phyloP scores from a whole-genome alignment of 225 moss, liverwort and hornwort genomes.

The Asterella californica region DNA sequence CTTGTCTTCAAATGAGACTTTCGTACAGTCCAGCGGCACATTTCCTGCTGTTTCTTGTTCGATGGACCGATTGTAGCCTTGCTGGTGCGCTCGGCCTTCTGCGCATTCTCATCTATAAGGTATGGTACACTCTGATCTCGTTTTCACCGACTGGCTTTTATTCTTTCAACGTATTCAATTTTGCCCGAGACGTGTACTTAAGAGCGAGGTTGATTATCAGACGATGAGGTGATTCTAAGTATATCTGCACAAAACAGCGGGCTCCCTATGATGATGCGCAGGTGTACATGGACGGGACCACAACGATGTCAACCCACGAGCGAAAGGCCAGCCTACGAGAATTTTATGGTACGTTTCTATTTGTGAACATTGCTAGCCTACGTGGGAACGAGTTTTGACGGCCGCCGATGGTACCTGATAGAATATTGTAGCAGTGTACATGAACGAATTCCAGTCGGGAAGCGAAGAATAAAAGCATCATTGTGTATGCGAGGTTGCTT shows the following conservation, averaged over 20 bases:
- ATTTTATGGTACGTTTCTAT: constrained; percentile 67
- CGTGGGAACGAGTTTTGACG: neutral
- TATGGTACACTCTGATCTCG: constrained; percentile 19
- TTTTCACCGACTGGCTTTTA: neutral
- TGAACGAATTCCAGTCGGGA: neutral
- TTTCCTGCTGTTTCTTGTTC: constrained; percentile 86
- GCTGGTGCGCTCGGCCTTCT: constrained; percentile 92
- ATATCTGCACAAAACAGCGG: constrained; percentile 41
- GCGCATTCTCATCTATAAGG: constrained; percentile 97
- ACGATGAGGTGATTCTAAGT: constrained; percentile 31
- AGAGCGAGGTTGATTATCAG: neutral
- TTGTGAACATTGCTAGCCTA: neutral
- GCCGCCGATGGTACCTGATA: neutral
- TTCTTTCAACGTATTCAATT: neutral
- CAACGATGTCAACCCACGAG: constrained; percentile 93
- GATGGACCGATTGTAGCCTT: constrained; percentile 99
- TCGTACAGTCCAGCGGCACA: constrained; percentile 96
- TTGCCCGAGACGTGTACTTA: neutral
- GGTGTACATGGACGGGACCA: constrained; percentile 98
- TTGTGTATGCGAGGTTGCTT: neutral
- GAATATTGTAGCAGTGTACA: neutral
- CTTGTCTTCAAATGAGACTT: constrained; percentile 95
- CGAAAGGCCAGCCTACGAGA: constrained; percentile 94
- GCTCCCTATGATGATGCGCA: constrained; percentile 49
- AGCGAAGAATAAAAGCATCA: neutral